phyloP scores from a whole-genome alignment of 2,329 filamentous ascomycete species.

The Aureobasidium sp. region DNA sequence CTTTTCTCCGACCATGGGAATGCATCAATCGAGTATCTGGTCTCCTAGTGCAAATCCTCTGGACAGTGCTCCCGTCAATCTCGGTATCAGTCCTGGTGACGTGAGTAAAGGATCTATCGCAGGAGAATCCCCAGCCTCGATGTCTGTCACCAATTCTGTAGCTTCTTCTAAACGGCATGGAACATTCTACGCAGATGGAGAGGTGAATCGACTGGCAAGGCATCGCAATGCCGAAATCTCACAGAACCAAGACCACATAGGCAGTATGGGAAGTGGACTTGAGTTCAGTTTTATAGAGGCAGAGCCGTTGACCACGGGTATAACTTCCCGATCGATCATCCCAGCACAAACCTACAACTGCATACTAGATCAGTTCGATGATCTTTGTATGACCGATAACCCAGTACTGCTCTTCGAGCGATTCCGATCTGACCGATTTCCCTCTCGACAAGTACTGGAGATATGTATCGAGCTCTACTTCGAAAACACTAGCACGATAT shows the following conservation, averaged over 20 bases:
- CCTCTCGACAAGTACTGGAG: conserved; percentile 4
- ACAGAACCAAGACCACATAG: conserved; percentile 9
- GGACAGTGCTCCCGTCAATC: background rate
- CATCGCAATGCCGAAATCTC: conserved; percentile 7
- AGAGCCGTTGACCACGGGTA: background rate
- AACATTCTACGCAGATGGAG: conserved; percentile 15
- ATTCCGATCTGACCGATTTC: conserved; percentile 5
- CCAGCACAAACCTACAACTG: background rate
- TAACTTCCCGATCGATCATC: background rate
- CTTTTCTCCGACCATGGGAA: background rate
- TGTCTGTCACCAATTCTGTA: background rate
- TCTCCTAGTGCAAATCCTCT: conserved; percentile 1
- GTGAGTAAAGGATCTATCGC: conserved; percentile 1
- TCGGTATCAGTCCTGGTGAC: background rate
- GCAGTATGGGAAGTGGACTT: background rate
- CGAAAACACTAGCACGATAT: background rate
- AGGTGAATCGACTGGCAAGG: conserved; percentile 3
- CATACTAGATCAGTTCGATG: background rate
- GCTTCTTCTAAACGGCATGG: conserved; percentile 9
- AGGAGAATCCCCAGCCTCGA: conserved; percentile 6
- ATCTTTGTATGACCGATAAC: background rate
- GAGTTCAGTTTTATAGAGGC: background rate
- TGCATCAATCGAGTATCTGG: background rate
- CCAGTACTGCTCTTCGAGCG: background rate
- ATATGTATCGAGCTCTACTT: conserved; percentile 7